Evolutionary conservation across 2,329 filamentous ascomycete species (phyloP).

Genomic region (Fusarium coicis): DNA sequence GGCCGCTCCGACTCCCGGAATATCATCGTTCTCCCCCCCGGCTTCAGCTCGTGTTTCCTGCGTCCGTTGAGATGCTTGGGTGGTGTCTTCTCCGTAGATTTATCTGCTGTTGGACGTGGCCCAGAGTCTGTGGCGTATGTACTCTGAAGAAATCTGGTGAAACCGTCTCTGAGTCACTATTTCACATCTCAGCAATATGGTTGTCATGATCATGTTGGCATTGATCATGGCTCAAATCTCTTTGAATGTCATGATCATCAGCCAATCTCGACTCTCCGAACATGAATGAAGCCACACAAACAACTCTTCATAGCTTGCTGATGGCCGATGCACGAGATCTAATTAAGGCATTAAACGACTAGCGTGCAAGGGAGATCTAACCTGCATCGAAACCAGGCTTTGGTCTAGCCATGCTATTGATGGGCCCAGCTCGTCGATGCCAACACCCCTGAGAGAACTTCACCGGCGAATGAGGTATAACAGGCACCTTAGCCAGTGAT

Average conservation of each 20-base stretch:
- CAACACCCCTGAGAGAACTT: neutral
- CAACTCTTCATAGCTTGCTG: neutral
- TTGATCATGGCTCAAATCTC: neutral
- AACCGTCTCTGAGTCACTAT: neutral
- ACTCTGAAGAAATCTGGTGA: neutral
- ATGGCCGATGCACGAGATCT: neutral
- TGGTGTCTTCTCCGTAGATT: neutral
- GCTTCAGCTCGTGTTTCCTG: neutral
- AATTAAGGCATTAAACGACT: neutral
- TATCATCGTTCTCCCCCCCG: conserved; percentile 36
- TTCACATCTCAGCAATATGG: neutral
- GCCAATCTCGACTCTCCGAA: neutral
- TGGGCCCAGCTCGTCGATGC: neutral
- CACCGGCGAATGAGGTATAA: neutral
- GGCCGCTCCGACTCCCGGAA: conserved; percentile 43
- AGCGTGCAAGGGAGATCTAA: neutral
- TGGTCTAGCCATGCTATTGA: neutral
- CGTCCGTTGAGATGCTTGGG: neutral
- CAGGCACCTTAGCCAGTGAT: neutral
- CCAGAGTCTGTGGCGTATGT: neutral
- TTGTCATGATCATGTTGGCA: neutral
- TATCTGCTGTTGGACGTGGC: neutral
- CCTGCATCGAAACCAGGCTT: neutral
- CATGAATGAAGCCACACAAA: neutral
- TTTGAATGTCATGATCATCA: neutral